phyloP scores from a whole-genome alignment of 768 basidiomycete genomes.

The Suillus subluteus region DNA sequence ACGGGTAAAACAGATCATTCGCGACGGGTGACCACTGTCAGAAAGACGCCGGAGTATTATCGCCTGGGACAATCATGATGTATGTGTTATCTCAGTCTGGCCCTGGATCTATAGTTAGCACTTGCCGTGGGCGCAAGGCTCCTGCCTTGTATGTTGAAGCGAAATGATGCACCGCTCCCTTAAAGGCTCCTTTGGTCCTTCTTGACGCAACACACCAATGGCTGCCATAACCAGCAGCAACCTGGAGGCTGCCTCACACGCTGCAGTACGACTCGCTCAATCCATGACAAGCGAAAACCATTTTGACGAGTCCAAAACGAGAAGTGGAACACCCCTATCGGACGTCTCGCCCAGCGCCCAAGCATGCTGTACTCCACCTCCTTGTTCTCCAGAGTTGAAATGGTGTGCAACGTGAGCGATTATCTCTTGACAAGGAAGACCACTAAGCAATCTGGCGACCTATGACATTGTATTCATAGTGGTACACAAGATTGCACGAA shows the following conservation, averaged over 20 bases:
- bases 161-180: conserved; percentile 5
- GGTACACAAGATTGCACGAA: background rate
- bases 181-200: conserved; percentile 1
- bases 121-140: conserved; percentile 5
- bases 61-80: background rate
- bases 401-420: background rate
- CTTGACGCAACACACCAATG: conserved; percentile 1
- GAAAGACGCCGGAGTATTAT: background rate
- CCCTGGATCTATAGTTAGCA: background rate
- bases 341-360: background rate
- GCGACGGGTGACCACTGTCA: background rate
- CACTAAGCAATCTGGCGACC: background rate
- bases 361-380: background rate
- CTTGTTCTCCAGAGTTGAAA: background rate
- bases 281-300: background rate
- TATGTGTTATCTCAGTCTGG: background rate
- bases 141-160: background rate
- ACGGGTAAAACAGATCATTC: background rate
- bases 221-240: background rate
- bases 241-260: background rate
- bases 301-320: background rate
- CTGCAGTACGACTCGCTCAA: background rate
- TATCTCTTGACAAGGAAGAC: background rate
- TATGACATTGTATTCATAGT: background rate
- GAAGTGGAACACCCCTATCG: conserved; percentile 1